These are phyloP conservation scores for Paraleonurus japonicus DNA, from an alignment of 257 asterid genomes.

Conservation along the genomic window DNA sequence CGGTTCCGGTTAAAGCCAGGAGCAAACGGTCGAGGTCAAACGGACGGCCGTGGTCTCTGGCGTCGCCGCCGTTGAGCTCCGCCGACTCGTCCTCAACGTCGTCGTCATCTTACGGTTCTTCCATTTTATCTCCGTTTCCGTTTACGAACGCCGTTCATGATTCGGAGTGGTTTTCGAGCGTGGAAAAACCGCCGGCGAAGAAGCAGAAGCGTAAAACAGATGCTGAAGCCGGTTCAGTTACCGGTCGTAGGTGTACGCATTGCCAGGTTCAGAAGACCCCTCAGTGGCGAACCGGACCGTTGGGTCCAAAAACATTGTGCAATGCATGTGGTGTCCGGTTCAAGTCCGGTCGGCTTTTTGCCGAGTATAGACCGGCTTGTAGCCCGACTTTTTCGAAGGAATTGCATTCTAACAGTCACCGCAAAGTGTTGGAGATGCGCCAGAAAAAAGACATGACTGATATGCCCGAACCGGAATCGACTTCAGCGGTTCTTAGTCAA, in stretches of 20 bases:
- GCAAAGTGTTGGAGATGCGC: conserved; percentile 85
- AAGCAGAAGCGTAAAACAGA: conserved; percentile 49
- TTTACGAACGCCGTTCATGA: conserved; percentile 33
- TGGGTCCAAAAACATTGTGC: conserved; percentile 76
- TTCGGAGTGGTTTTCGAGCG: conserved; percentile 38
- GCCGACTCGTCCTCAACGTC: conserved; percentile 44
- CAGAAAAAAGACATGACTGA: conserved; percentile 46
- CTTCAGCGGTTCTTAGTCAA: conserved; percentile 32
- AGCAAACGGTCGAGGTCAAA: conserved; percentile 46
- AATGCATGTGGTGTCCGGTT: conserved; percentile 89
- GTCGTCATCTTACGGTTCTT: conserved; percentile 46
- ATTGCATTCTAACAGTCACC: conserved; percentile 72
- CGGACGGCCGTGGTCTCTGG: conserved; percentile 46
- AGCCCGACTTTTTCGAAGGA: conserved; percentile 74
- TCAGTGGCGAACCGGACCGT: conserved; percentile 87
- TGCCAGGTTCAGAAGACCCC: conserved; percentile 82
- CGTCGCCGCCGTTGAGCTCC: conserved; percentile 43
- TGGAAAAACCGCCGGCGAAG: conserved; percentile 48
- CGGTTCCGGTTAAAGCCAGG: conserved; percentile 48
- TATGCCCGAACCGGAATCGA: conserved; percentile 30
- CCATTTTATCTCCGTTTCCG: conserved; percentile 30
- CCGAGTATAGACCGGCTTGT: conserved; percentile 82
- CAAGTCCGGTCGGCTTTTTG: conserved; percentile 82
- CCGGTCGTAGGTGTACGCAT: conserved; percentile 69
- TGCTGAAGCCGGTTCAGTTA: conserved; percentile 37